Conservation (phyloP, 2,329 filamentous ascomycete species). For the Colletotrichum neosansevieriae region DNA sequence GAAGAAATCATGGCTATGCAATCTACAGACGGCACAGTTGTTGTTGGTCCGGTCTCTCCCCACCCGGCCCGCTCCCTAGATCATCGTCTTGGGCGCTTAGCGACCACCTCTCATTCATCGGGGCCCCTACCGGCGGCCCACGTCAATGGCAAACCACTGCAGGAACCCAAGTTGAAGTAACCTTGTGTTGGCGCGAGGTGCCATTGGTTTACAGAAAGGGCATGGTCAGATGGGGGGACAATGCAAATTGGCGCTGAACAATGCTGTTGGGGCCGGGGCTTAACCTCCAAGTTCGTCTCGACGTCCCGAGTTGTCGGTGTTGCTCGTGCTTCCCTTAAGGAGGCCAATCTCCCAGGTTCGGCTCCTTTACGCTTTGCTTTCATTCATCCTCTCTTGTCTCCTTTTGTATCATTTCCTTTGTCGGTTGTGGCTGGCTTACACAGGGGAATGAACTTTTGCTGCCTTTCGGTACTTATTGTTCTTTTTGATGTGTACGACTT, state of each 20-base stretch:
- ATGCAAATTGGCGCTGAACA: conserved; percentile 29
- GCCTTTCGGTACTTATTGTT: no score
- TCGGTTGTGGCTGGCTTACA: background rate
- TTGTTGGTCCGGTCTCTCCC: conserved; percentile 13
- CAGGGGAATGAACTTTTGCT: no score
- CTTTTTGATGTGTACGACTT: no score
- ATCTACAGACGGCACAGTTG: conserved; percentile 7
- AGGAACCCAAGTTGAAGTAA: conserved; percentile 20
- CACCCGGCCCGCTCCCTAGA: conserved; percentile 32
- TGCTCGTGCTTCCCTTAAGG: conserved; percentile 9
- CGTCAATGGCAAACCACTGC: conserved; percentile 13
- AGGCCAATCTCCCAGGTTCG: background rate
- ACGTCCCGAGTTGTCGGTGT: conserved; percentile 11
- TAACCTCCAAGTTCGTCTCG: conserved; percentile 25
- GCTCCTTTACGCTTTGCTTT: background rate
- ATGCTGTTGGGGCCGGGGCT: conserved; percentile 28
- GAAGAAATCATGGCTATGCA: conserved; percentile 11
- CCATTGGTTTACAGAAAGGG: conserved; percentile 16
- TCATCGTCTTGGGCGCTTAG: conserved; percentile 31
- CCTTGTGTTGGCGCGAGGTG: conserved; percentile 33
- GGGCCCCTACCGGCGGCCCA: conserved; percentile 20
- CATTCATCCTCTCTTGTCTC: background rate
- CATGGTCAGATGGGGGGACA: conserved; percentile 1
- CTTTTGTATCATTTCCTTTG: conserved; percentile 16
- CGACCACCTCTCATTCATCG: conserved; percentile 31